Base-by-base conservation (phyloP, 2,329 filamentous ascomycete genomes). In the Talaromyces pinophilus region DNA sequence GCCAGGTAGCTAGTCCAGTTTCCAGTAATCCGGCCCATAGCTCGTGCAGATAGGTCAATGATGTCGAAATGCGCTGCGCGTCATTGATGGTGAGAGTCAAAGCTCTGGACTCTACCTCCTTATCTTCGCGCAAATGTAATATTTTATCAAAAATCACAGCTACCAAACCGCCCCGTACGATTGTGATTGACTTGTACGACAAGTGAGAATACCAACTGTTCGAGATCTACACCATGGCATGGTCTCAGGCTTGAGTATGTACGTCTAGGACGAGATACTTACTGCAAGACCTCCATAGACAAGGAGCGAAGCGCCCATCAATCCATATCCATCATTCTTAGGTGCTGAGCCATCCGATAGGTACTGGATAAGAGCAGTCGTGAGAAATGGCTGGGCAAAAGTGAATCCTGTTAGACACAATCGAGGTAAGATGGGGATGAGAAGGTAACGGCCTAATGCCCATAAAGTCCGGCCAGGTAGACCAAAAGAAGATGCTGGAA, bases 71-170 rank as follows among this genome's bases (percentile, higher is more conserved):
- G 10, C 55, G 55, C 38, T 59, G 55, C 11, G 35, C 33, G 22
- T 59, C 55, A 59, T 59, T 59, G 55, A 59, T 59, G 13, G n/a
- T 59, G 35, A 59, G 55, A 22, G 55, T 59, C 22, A 59, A 59
- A 28, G 55, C 38, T 28, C 19, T 59, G 33, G 55, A 59, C 19
- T 42, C 55, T 19, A 59, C 6, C 40, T 59, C 55, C 38, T 59
- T 59, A 25, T 59, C 55, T 42, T 59, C 55, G 22, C 35, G 55
- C 3, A 59, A n/a, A 42, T 35, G 55, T 59, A 59, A 33, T 35
- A 59, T 42, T 59, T 59, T 59, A 28, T 59, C 55, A 59, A 59
- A 59, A 17, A 59, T 19, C 33, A 42, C 55, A 28, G 42, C 55
- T 10, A 59, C 55, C 55, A 59, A 42, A 3, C 55, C 55, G n/a